Base-by-base conservation (phyloP, 345 rosid genomes). In the Abelmoschus esculentus region DNA sequence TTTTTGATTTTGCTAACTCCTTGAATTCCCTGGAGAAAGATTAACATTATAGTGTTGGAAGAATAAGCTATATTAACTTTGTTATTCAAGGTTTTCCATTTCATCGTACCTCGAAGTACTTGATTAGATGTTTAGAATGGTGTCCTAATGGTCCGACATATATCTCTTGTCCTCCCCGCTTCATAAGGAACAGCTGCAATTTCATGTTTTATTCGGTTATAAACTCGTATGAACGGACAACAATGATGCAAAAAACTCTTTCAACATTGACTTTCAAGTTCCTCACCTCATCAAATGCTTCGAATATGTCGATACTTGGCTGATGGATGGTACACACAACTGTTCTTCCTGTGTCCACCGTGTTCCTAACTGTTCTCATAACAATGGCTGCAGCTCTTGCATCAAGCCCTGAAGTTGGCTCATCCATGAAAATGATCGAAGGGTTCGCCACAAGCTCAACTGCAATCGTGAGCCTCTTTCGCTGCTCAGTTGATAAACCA, bases 381-480 rank as follows among this genome's bases (percentile, higher is more conserved):
- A 92, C 97, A 52, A 90, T 90, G 28, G 98, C 98, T 32, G 97
- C 98, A 36, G 96, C 96, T 81, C 98, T 80, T 38, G 96, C 98
- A 76, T 92, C 98, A 28, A 92, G 82, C 46, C 98, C 98, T 22
- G 98, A 92, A 67, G 98, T 92, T 63, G 98, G 97, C 76, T 92
- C 98, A 46, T 92, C 96, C 98, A 92, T 86, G 84, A 92, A 90
- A 73, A 90, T 88, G 61, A 90, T 90, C 2, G 96, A 90, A 2
- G 98, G 97, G 78, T 92, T 92, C 44, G 97, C 96, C 69, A 90
- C 98, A 1, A 90, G 84, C 88, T 92, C 97, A 28, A 90, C 97
- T 0, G 98, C 97, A 32, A 92, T 92, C 12, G 98, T 92, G 10
- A 92, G 83, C 80, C 98, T 82, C 76, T 92, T 92, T 52, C 98